A percentile compares a stretch with the other conserved stretches of the same genome.
phyloP scores from a whole-genome alignment of 192 early-diverging fungal genomes.

The Coemansia sp. region DNA sequence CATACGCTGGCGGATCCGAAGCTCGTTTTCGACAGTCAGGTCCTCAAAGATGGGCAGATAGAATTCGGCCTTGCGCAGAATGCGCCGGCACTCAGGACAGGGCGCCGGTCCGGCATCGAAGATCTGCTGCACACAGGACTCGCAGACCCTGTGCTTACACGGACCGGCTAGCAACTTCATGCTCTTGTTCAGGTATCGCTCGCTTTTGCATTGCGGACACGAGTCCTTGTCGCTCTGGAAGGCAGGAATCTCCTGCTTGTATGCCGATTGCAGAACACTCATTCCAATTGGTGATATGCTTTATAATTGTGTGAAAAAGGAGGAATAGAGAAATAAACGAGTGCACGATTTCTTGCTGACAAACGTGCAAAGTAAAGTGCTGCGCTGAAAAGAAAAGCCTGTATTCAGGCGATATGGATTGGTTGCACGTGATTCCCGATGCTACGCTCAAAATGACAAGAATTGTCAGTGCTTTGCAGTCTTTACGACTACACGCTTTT shows the following conservation, averaged over 20 bases:
- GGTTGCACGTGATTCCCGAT: too few relatives aligned
- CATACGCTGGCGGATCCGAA: conserved; percentile 76
- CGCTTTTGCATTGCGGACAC: conserved; percentile 82
- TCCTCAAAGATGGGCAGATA: conserved; percentile 92
- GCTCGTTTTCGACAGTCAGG: conserved; percentile 91
- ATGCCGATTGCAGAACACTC: conserved; percentile 41
- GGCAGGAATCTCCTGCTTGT: conserved; percentile 37
- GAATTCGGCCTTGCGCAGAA: conserved; percentile 81
- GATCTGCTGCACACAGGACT: conserved; percentile 82
- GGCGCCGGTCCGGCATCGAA: conserved; percentile 85
- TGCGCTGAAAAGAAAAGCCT: neutral
- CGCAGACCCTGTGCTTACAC: conserved; percentile 98
- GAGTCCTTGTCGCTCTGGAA: conserved; percentile 35
- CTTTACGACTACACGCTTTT: too few relatives aligned
- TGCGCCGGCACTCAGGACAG: conserved; percentile 84
- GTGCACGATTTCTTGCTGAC: neutral
- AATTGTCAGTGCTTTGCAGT: too few relatives aligned
- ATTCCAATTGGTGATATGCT: conserved; percentile 10
- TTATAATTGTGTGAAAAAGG: neutral
- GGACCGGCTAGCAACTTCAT: conserved; percentile 89
- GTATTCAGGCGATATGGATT: too few relatives aligned
- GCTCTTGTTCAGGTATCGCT: conserved; percentile 80
- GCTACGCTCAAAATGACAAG: too few relatives aligned
- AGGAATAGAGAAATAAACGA: neutral
- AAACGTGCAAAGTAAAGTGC: neutral